Evolutionary conservation across 495 filamentous ascomycete genomes (phyloP).

Genomic region (Penicillium cataractarum): DNA sequence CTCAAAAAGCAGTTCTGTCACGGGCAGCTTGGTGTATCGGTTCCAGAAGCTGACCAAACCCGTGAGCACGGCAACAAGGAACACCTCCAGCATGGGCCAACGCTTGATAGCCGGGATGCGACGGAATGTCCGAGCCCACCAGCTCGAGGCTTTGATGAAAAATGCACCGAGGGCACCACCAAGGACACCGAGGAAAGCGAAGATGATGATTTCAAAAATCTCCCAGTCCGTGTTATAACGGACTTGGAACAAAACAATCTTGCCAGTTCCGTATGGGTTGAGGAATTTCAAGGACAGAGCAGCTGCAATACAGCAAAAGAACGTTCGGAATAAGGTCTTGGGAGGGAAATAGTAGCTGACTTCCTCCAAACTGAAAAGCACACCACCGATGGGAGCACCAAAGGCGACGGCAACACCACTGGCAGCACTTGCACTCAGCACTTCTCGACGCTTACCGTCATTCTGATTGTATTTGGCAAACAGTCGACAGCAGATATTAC

Average conservation of each 20-base stretch:
- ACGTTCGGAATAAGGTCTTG: slow-evolving; percentile 97
- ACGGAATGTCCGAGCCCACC: slow-evolving; percentile 89
- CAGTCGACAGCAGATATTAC: slow-evolving; percentile 91
- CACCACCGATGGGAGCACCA: slow-evolving; percentile 89
- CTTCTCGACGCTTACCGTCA: slow-evolving; percentile 88
- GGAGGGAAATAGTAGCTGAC: slow-evolving; percentile 97
- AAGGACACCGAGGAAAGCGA: slow-evolving; percentile 81
- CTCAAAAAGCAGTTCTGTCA: slow-evolving; percentile 88
- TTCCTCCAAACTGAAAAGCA: slow-evolving; percentile 93
- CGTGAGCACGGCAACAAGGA: slow-evolving; percentile 83
- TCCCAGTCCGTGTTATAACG: slow-evolving; percentile 92
- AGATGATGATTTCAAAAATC: slow-evolving; percentile 85
- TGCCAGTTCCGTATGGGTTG: slow-evolving; percentile 93
- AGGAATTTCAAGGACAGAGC: slow-evolving; percentile 90
- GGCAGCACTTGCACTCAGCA: slow-evolving; percentile 88
- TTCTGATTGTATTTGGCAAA: slow-evolving; percentile 94
- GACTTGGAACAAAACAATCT: slow-evolving; percentile 95
- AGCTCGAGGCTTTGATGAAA: slow-evolving; percentile 92
- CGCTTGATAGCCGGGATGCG: slow-evolving; percentile 78
- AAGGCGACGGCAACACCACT: slow-evolving; percentile 95
- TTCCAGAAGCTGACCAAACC: slow-evolving; percentile 93
- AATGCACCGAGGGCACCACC: slow-evolving; percentile 85
- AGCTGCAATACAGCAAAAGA: slow-evolving; percentile 96
- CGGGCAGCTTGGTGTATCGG: slow-evolving; percentile 81
- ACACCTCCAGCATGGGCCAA: slow-evolving; percentile 83